Base-by-base conservation (phyloP, 2,329 filamentous ascomycete genomes). In the Geoglossum cookeanum region DNA sequence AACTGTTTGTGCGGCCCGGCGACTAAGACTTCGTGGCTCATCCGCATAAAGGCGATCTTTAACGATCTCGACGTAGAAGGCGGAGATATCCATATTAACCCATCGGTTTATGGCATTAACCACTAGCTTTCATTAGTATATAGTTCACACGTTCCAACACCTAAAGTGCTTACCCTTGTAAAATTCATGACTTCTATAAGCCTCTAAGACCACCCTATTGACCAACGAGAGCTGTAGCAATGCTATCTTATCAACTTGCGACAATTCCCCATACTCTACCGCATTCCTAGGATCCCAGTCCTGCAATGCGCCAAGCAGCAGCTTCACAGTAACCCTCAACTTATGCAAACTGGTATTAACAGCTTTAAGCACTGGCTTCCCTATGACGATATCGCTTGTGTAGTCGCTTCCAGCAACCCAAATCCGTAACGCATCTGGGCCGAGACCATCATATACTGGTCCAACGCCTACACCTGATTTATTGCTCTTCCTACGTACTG, bases 351-450 rank as follows among this genome's bases (percentile, higher is more conserved):
- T 78, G 51, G 78, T 80, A 62, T 95, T 86, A 9, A 92, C 80
- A 1, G 84, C 79, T 63, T 84, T 79, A 6, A 98, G 76, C 0
- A 92, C 82, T 0, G 82, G 78, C 61, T 85, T 79, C 27, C 90
- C 87, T 61, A 98, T 84, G 5, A 84, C 77, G 4, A 97, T 83
- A 66, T 98, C 92, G 17, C 79, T 80, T 2, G 87, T 95, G 68
- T 92, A 97, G 69, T 98, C 91, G 63, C 85, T 88, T 68, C 85
- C 87, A 2, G 90, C 91, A 32, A 81, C 90, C 91, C 91, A 97
- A 32, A 98, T 72, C 9, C 94, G 82, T 57, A 98, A 75, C 3
- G 85, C 87, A 69, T 98, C 91, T 0, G 90, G 78, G 0, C 92
- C 92, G 58, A 96, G 78, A 0, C 80, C 80, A 64, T 91, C 86